Conservation (phyloP, 805 yeast species). For the Lachancea thermotolerans region DNA sequence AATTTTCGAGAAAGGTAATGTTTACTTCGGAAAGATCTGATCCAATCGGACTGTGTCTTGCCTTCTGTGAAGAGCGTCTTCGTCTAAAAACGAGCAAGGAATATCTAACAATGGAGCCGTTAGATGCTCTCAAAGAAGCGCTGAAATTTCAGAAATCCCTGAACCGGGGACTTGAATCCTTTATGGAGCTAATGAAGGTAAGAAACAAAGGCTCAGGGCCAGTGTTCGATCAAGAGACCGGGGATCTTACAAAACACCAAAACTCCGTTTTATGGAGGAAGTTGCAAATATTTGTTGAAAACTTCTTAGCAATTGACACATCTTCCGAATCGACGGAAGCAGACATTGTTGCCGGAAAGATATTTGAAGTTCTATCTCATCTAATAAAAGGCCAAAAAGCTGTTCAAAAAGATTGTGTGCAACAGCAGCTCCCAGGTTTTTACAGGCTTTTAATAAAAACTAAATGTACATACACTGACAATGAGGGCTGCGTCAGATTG, state of each 20-base stretch:
- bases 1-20: constrained; percentile 21
- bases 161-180: constrained; percentile 15
- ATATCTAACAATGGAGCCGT: constrained; percentile 9
- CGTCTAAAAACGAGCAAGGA: constrained; percentile 16
- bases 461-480: not conserved
- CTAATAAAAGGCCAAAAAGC: constrained; percentile 3
- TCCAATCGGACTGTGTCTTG: constrained; percentile 27
- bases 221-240: not conserved
- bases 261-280: constrained; percentile 10
- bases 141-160: constrained; percentile 14
- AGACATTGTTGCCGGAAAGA: constrained; percentile 1
- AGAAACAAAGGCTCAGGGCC: not conserved
- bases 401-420: constrained; percentile 1
- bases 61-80: constrained; percentile 11
- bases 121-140: constrained; percentile 7
- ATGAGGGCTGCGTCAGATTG: not conserved
- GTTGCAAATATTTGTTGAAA: constrained; percentile 12
- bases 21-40: constrained; percentile 29
- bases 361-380: not conserved
- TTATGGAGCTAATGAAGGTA: not conserved
- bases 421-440: not conserved
- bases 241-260: not conserved
- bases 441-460: not conserved
- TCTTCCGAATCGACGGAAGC: not conserved
- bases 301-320: constrained; percentile 15